These are phyloP conservation scores for Danielia reshetovae DNA, from an alignment of 805 yeast species.

Conservation along the genomic window DNA sequence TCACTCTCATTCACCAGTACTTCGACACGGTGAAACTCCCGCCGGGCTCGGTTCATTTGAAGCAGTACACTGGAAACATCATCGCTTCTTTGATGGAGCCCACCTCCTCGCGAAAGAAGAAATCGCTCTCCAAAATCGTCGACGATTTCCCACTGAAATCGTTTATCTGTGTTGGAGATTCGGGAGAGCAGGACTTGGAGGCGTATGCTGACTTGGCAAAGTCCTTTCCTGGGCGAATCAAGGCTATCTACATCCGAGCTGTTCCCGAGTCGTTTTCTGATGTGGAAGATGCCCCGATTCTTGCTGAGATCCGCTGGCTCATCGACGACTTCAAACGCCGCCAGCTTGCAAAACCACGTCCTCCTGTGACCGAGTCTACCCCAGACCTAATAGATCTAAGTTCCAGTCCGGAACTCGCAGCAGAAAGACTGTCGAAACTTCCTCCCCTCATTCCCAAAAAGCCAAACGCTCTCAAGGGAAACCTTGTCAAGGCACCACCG, in stretches of 20 bases:
- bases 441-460: slow-evolving; percentile 49
- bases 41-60: slow-evolving; percentile 76
- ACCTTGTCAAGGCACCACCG: slow-evolving; percentile 27
- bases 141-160: slow-evolving; percentile 72
- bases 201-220: slow-evolving; percentile 75
- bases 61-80: slow-evolving; percentile 81
- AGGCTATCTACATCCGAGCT: slow-evolving; percentile 77
- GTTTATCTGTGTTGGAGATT: slow-evolving; percentile 87
- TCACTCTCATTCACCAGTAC: slow-evolving; percentile 54
- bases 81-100: slow-evolving; percentile 84
- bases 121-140: slow-evolving; percentile 58
- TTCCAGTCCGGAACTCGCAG: slow-evolving; percentile 2
- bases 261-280: slow-evolving; percentile 68
- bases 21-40: slow-evolving; percentile 61
- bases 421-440: slow-evolving; percentile 10
- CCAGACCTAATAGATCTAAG: slow-evolving; percentile 4
- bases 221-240: slow-evolving; percentile 55
- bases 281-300: slow-evolving; percentile 36
- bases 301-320: slow-evolving; percentile 26
- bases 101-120: slow-evolving; percentile 73
- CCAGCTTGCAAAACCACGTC: slow-evolving; percentile 4
- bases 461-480: slow-evolving; percentile 39
- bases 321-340: slow-evolving; percentile 12
- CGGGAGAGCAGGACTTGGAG: slow-evolving; percentile 93
- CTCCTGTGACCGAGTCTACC: neutral